A percentile compares a stretch with the other conserved stretches of the same genome.
These are phyloP conservation scores for Trametes polyzona DNA, from an alignment of 1,284 basidiomycete genomes.

Conservation along the genomic window DNA sequence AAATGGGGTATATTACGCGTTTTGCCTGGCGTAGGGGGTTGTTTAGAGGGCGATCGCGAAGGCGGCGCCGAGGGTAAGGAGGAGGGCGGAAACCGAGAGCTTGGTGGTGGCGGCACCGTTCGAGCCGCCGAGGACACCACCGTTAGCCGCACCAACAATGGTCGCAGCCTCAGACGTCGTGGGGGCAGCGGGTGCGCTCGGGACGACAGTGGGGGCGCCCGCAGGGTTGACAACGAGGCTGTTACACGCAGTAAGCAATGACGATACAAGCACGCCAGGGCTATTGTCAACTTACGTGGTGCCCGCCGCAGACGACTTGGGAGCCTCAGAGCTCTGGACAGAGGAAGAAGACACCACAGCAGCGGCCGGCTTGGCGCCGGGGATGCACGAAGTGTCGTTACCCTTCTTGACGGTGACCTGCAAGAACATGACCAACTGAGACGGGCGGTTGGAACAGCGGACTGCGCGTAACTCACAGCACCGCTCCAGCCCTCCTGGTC, in stretches of 20 bases:
- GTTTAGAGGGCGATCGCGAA: slow-evolving; percentile 33
- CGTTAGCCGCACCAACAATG: slow-evolving; percentile 57
- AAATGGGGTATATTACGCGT: slow-evolving; percentile 21
- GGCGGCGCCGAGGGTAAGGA: slow-evolving; percentile 34
- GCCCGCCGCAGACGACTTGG: slow-evolving; percentile 15
- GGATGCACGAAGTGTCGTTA: slow-evolving; percentile 54
- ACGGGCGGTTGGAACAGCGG: background rate
- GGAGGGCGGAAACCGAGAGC: slow-evolving; percentile 31
- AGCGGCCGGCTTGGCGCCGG: slow-evolving; percentile 18
- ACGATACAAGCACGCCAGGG: too few relatives aligned
- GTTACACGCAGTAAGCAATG: background rate
- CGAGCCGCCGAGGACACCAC: slow-evolving; percentile 41
- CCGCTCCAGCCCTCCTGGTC: slow-evolving; percentile 69
- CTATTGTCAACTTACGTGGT: slow-evolving; percentile 24
- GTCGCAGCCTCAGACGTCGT: slow-evolving; percentile 25
- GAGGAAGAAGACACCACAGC: slow-evolving; percentile 17
- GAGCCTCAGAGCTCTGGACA: background rate
- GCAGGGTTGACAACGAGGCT: slow-evolving; percentile 26
- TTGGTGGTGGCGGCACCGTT: slow-evolving; percentile 35
- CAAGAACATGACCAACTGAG: background rate
- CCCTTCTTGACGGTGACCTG: slow-evolving; percentile 60
- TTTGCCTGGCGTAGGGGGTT: slow-evolving; percentile 15
- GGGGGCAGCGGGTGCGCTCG: slow-evolving; percentile 26
- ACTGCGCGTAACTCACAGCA: slow-evolving; percentile 43
- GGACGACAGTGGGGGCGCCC: slow-evolving; percentile 23